Evolutionary conservation across 345 rosid genomes (phyloP).

Genomic region (Camelina hispida): DNA sequence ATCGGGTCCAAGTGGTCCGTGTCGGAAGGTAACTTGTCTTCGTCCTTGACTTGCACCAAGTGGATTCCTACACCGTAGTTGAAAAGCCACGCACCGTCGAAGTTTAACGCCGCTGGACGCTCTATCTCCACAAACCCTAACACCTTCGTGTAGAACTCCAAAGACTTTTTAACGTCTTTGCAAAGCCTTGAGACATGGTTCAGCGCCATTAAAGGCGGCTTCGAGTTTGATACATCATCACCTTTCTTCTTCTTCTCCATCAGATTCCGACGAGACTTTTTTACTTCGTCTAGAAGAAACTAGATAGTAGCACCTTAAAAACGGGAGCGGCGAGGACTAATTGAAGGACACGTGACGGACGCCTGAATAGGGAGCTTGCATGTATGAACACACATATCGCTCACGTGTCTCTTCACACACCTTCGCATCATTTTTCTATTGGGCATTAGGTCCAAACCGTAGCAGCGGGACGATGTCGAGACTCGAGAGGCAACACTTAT

Average conservation of each 20-base stretch:
- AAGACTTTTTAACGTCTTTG: conserved; percentile 57
- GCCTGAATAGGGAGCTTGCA: conserved; percentile 48
- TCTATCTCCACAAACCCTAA: conserved; percentile 65
- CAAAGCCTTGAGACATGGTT: conserved; percentile 77
- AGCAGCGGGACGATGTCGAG: not conserved
- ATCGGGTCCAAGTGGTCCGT: conserved; percentile 53
- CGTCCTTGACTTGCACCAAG: conserved; percentile 57
- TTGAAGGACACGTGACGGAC: conserved; percentile 36
- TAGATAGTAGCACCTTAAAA: conserved; percentile 7
- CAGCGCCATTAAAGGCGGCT: conserved; percentile 60
- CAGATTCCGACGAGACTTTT: not conserved
- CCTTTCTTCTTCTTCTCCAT: conserved; percentile 20
- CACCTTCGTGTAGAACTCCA: conserved; percentile 63
- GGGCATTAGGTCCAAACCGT: conserved; percentile 18
- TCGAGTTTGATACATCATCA: conserved; percentile 14
- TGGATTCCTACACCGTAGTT: conserved; percentile 81
- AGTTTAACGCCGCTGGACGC: conserved; percentile 57
- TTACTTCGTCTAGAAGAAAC: conserved; percentile 13
- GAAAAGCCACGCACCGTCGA: conserved; percentile 73
- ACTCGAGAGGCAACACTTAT: not conserved
- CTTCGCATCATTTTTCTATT: conserved; percentile 5
- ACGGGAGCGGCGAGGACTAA: conserved; percentile 14
- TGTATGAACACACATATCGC: conserved; percentile 1
- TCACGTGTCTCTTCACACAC: conserved; percentile 33
- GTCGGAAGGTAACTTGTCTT: conserved; percentile 50